Evolutionary conservation across 345 rosid genomes (phyloP).

Genomic region (Melaleuca alternifolia): DNA sequence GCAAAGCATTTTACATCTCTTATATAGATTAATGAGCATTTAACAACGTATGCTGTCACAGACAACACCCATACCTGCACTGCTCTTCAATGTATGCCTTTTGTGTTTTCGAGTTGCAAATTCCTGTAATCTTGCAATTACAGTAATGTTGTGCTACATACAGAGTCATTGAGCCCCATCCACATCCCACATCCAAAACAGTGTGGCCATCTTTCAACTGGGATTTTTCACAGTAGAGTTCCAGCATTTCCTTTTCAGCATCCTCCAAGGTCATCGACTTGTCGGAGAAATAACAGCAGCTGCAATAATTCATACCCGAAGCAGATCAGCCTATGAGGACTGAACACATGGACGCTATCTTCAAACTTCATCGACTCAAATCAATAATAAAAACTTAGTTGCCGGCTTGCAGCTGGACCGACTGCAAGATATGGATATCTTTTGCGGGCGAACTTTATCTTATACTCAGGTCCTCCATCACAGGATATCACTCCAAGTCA

Average conservation of each 20-base stretch:
- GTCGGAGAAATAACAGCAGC: conserved; percentile 67
- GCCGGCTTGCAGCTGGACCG: not conserved
- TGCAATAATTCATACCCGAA: not conserved
- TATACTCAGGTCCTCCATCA: not conserved
- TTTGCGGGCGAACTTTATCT: not conserved
- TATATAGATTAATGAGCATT: not conserved
- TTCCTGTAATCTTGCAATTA: conserved; percentile 64
- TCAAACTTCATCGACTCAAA: not conserved
- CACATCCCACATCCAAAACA: conserved; percentile 86
- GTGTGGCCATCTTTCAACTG: conserved; percentile 59
- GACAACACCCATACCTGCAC: conserved; percentile 31
- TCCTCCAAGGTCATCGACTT: conserved; percentile 51
- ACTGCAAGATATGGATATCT: not conserved
- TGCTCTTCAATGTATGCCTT: conserved; percentile 56
- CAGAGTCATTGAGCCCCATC: conserved; percentile 81
- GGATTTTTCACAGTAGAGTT: conserved; percentile 63
- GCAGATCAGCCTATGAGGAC: not conserved
- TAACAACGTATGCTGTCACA: not conserved
- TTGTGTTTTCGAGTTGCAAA: conserved; percentile 79
- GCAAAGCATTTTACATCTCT: not conserved
- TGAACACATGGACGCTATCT: not conserved
- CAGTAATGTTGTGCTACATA: conserved; percentile 58
- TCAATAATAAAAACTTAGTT: not conserved
- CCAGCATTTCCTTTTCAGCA: conserved; percentile 73
- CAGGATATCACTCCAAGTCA: not conserved